Conservation (phyloP, 179 eudicot species). For the Pouteria campechiana region DNA sequence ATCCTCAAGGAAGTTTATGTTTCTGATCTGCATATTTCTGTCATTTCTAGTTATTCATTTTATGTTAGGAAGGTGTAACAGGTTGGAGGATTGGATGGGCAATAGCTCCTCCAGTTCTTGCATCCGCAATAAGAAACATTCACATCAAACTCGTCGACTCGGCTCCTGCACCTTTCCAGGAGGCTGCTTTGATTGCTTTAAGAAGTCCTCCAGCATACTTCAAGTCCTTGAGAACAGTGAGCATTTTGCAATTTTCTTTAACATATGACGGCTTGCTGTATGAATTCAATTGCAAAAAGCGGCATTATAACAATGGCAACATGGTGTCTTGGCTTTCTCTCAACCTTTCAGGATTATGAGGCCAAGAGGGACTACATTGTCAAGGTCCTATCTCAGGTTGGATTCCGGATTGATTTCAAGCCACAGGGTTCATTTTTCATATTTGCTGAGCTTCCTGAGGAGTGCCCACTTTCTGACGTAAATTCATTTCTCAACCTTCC, state of each 20-base stretch:
- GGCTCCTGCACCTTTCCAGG: slow-evolving; percentile 99
- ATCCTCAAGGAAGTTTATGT: no score
- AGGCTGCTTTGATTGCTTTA: slow-evolving; percentile 88
- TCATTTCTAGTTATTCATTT: no score
- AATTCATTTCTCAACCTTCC: slow-evolving; percentile 7
- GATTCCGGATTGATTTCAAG: slow-evolving; percentile 46
- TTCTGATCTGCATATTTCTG: no score
- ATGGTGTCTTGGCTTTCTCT: not conserved
- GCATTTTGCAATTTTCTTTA: not conserved
- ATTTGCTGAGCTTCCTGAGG: slow-evolving; percentile 69
- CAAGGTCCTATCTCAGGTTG: slow-evolving; percentile 51
- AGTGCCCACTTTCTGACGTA: slow-evolving; percentile 60
- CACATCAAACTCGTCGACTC: slow-evolving; percentile 77
- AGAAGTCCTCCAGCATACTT: slow-evolving; percentile 46
- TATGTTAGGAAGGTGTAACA: no score
- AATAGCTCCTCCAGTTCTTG: slow-evolving; percentile 59
- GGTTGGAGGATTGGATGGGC: slow-evolving; percentile 99
- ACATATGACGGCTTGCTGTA: not conserved
- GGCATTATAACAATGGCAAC: not conserved
- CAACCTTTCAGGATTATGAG: slow-evolving; percentile 66
- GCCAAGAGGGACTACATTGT: slow-evolving; percentile 53
- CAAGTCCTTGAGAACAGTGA: slow-evolving; percentile 41
- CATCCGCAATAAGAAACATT: slow-evolving; percentile 76
- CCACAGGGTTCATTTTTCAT: slow-evolving; percentile 82
- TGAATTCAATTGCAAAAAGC: not conserved